phyloP scores from a whole-genome alignment of 805 yeast species.

The Jamesozyma spencerorum region DNA sequence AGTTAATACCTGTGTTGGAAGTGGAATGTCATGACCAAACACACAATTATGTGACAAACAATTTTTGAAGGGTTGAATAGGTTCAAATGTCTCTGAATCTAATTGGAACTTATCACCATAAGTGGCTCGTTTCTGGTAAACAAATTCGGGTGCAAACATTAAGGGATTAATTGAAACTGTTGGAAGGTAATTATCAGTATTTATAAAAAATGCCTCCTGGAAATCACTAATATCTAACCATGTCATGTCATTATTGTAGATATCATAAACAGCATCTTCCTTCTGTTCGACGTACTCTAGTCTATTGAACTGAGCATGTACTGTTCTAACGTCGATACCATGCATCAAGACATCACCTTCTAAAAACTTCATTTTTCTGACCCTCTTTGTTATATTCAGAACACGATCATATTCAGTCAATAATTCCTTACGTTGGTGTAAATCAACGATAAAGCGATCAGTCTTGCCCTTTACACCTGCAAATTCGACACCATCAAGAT shows the following conservation, averaged over 20 bases:
- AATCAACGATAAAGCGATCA: slow-evolving; percentile 47
- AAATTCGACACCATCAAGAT: slow-evolving; percentile 32
- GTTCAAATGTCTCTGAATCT: slow-evolving; percentile 31
- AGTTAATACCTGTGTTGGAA: slow-evolving; percentile 16
- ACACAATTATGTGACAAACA: slow-evolving; percentile 56
- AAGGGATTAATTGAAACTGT: slow-evolving; percentile 49
- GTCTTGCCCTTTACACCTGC: slow-evolving; percentile 66
- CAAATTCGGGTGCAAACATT: slow-evolving; percentile 57
- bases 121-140: slow-evolving; percentile 57
- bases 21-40: slow-evolving; percentile 22
- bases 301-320: slow-evolving; percentile 39
- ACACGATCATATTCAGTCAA: slow-evolving; percentile 38
- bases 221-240: slow-evolving; percentile 62
- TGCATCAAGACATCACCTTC: slow-evolving; percentile 52
- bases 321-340: slow-evolving; percentile 50
- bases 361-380: slow-evolving; percentile 50
- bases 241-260: slow-evolving; percentile 44
- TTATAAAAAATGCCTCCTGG: slow-evolving; percentile 44
- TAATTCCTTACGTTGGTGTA: slow-evolving; percentile 53
- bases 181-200: slow-evolving; percentile 32
- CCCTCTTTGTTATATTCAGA: slow-evolving; percentile 38
- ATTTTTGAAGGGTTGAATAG: slow-evolving; percentile 39
- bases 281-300: slow-evolving; percentile 13
- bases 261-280: slow-evolving; percentile 21
- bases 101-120: slow-evolving; percentile 35